Evolutionary conservation across 2,329 filamentous ascomycete species (phyloP).

Genomic region (Chrysoporthe austroafricana): DNA sequence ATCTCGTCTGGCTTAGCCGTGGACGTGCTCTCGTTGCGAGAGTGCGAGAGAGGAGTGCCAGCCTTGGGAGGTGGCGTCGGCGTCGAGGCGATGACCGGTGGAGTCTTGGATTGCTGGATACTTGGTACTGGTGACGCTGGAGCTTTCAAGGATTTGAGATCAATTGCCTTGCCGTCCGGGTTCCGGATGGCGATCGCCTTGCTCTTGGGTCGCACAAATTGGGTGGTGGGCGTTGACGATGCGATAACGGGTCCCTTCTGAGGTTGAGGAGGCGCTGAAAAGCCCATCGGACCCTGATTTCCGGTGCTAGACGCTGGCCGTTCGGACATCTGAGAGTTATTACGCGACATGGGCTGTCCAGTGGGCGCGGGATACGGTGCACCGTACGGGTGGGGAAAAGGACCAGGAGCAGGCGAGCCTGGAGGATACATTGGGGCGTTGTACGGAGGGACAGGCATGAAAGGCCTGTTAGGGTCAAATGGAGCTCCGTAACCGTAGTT

Average conservation of each 20-base stretch:
- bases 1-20: conserved; percentile 78
- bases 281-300: conserved; percentile 65
- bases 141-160: conserved; percentile 64
- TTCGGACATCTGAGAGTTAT: conserved; percentile 77
- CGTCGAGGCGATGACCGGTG: conserved; percentile 73
- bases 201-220: conserved; percentile 61
- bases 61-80: conserved; percentile 81
- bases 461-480: conserved; percentile 50
- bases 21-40: conserved; percentile 70
- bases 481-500: conserved; percentile 55
- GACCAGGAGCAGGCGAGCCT: conserved; percentile 51
- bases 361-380: conserved; percentile 40
- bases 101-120: conserved; percentile 63
- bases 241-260: conserved; percentile 53
- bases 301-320: conserved; percentile 66
- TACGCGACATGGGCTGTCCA: conserved; percentile 80
- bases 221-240: conserved; percentile 51
- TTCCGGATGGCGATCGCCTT: conserved; percentile 85
- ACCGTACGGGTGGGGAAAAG: conserved; percentile 54
- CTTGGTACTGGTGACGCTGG: conserved; percentile 61
- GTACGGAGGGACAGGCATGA: conserved; percentile 23
- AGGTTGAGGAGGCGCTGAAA: conserved; percentile 63
- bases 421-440: conserved; percentile 37
- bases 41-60: conserved; percentile 65
- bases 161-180: conserved; percentile 75